A percentile compares a stretch with the other conserved stretches of the same genome.
phyloP scores from a whole-genome alignment of 441 rosid genomes.

The Biscutella auriculata region DNA sequence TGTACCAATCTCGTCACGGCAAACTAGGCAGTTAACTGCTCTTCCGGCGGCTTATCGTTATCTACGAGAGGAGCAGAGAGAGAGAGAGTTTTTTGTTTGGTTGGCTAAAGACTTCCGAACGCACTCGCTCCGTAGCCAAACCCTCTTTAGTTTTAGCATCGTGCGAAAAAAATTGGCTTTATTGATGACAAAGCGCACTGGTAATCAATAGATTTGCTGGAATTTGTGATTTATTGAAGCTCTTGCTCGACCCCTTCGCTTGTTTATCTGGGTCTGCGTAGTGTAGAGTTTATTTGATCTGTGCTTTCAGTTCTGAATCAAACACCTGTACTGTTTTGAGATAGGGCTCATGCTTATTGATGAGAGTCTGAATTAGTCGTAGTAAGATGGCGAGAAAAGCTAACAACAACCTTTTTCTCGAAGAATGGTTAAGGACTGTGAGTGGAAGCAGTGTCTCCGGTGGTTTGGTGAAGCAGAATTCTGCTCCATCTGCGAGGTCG shows the following conservation, averaged over 20 bases:
- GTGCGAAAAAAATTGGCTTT: neutral
- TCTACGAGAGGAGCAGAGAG: neutral
- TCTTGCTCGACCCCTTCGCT: neutral
- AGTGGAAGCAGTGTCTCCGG: conserved; percentile 24
- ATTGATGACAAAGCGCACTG: neutral
- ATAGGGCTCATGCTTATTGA: neutral
- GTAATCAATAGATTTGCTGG: neutral
- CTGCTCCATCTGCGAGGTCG: conserved; percentile 56
- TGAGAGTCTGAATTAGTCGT: neutral
- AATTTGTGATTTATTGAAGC: neutral
- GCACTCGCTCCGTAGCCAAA: neutral
- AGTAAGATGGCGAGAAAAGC: conserved; percentile 50
- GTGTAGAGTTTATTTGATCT: neutral
- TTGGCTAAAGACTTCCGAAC: neutral
- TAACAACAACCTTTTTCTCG: conserved; percentile 42
- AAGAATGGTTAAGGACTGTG: conserved; percentile 58
- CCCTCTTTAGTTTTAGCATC: neutral
- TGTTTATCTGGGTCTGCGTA: neutral
- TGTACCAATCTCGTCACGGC: neutral
- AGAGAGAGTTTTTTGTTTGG: neutral
- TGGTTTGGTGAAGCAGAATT: conserved; percentile 12
- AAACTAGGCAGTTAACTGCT: neutral
- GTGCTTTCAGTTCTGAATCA: neutral
- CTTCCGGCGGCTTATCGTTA: neutral
- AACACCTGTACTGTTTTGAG: neutral